Evolutionary conservation across 116 monocot genomes (phyloP), one percentile per base, ranked within the genome.

Genomic region (Phalaenopsis hybrid): DNA sequence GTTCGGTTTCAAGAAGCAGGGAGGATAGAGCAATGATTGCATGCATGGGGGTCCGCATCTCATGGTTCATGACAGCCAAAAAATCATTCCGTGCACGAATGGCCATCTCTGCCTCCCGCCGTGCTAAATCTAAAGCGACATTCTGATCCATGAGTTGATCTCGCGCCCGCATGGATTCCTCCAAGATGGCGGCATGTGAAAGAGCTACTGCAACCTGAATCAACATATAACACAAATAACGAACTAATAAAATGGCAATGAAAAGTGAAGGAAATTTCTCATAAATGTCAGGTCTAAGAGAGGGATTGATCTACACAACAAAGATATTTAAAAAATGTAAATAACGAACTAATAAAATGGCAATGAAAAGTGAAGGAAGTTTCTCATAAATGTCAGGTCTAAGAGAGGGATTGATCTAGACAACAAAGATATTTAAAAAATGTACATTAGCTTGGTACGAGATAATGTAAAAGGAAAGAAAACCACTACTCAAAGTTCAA

Each of bases 51-150:
- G 92, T 94, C 74, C 86, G 84, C 94, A 96, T 92, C 85, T 96
- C 96, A 86, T 94, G 94, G 75, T 96, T 96, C 96, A 96, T 96
- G 68, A 96, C 94, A 78, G 92, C 89, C 63, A 96, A 85, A 82
- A 96, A 96, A 91, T 96, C 92, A 89, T 96, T 96, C 16, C 94
- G 87, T 25, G 94, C 94, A 81, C 91, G 85, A 79, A 96, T 92
- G 9, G 96, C 96, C 91, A 89, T 89, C 80, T 96, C 96, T 34
- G 96, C 96, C 70, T 96, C 94, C 50, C 81, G 88, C 8, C 94
- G 92, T 82, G 96, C 96, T 80, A 88, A 87, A 84, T 96, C 94
- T 20, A 96, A 80, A 52, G 96, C 96, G 77, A 91, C 89, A 85
- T 96, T 96, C 79, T 96, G 96, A 78, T 90, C 94, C 89, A 96